Evolutionary conservation across 257 asterid species (phyloP), one percentile per base, ranked within the genome.

Genomic region (Solanum paucissectum): DNA sequence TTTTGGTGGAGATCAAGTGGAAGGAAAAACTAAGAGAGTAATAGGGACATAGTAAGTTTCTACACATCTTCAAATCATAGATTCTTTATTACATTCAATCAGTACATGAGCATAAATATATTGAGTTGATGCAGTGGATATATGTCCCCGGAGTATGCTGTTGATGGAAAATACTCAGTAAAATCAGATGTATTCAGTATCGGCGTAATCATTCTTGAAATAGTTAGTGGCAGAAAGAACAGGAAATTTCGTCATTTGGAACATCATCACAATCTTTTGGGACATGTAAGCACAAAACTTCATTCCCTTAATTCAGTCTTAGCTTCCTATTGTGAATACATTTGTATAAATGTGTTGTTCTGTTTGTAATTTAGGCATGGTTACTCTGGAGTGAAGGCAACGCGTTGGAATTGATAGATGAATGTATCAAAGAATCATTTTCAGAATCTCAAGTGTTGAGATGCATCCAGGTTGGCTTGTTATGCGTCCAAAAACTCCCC

Each of bases 231-330:
- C 36, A 87, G 21, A 88, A 74, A 77, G 85, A 88, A 88, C 83
- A 76, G 90, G 42, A 64, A 42, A 62, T 88, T 88, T 66, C 71
- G 3, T 76, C 90, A 88, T 66, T 37, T 27, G 33, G 83, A 88
- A 7, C 90, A 88, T 71, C 83, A 88, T 85, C 81, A 85, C 83
- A 88, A 88, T 52, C 90, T 88, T 68, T 40, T 88, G n/a, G 90
- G 90, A 62, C 90, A 85, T 77, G 90, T 88, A 68, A 85, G 90
- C 76, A 38, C 52, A 25, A n/a, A 25, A 9, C 64, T 60, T 23
- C 18, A 2, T 23, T 84, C 37, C 34, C 42, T 14, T 37, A 4
- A 40, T 29, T 64, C 23, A 3, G 29, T 23, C 69, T 23, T 7
- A 4, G 58, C 44, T 49, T 52, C 4, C 36, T 12, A 40, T 33